These are phyloP conservation scores for Neurospora terricola DNA, from an alignment of 495 filamentous ascomycete genomes.

Conservation along the genomic window DNA sequence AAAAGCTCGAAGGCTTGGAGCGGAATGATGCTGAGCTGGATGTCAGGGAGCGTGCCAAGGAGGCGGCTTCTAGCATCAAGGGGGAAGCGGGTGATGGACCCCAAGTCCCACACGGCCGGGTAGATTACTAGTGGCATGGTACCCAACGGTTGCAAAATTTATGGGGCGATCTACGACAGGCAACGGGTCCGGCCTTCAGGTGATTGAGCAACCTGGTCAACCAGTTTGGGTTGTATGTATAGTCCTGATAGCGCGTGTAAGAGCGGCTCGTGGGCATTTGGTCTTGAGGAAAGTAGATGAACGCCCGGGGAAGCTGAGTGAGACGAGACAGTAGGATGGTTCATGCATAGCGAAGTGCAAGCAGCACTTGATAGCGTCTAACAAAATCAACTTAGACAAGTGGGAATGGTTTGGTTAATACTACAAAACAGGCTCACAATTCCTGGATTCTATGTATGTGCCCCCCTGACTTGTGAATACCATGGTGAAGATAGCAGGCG, in stretches of 20 bases:
- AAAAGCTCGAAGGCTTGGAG: slow-evolving; percentile 53
- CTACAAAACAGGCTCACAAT: not conserved
- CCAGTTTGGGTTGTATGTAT: not conserved
- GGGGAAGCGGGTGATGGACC: not conserved
- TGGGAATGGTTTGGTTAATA: not conserved
- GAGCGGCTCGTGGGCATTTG: not conserved
- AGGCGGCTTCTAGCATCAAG: slow-evolving; percentile 59
- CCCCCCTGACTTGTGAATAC: not conserved
- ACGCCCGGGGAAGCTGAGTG: not conserved
- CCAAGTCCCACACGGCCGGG: not conserved
- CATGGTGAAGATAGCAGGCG: not conserved
- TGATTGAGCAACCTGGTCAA: not conserved
- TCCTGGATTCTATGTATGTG: not conserved
- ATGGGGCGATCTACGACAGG: not conserved
- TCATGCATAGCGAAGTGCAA: not conserved
- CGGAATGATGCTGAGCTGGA: slow-evolving; percentile 67
- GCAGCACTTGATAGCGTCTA: not conserved
- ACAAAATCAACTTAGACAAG: not conserved
- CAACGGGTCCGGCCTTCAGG: not conserved
- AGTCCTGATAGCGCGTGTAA: not conserved
- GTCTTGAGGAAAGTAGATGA: not conserved
- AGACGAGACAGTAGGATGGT: not conserved
- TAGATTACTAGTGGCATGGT: not conserved
- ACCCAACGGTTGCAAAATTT: not conserved
- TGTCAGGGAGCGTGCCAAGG: slow-evolving; percentile 73